A percentile compares a stretch with the other conserved stretches of the same genome.
Conservation (phyloP, 805 yeast species). For the Monosporozyma aerobia region DNA sequence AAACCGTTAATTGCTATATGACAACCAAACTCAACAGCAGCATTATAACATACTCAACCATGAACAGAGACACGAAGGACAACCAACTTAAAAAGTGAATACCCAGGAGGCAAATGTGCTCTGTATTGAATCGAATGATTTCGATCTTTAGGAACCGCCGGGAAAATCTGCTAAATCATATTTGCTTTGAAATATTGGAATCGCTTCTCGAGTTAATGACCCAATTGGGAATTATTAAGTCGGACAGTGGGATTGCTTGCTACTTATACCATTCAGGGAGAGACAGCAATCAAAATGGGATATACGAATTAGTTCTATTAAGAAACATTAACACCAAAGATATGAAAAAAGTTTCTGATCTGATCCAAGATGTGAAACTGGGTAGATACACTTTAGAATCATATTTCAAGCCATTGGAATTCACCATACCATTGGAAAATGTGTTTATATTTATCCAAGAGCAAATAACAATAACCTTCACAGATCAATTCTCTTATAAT, state of each 20-base stretch:
- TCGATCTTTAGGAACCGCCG: conserved; percentile 34
- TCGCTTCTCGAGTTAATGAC: conserved; percentile 55
- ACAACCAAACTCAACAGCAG: no score
- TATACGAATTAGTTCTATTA: conserved; percentile 43
- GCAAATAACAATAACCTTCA: no score
- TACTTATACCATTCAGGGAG: conserved; percentile 45
- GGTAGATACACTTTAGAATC: no score
- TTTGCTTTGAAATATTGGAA: conserved; percentile 43
- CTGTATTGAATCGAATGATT: conserved; percentile 47
- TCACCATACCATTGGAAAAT: no score
- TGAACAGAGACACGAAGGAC: no score
- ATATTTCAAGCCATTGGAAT: no score
- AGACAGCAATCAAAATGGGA: conserved; percentile 33
- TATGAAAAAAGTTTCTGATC: no score
- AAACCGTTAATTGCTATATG: no score
- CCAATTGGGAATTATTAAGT: conserved; percentile 53
- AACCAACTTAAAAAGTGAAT: conserved; percentile 26
- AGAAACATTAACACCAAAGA: conserved; percentile 49
- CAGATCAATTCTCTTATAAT: no score
- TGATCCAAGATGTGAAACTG: no score
- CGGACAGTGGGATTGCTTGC: conserved; percentile 69
- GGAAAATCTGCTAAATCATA: conserved; percentile 30
- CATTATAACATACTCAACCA: no score
- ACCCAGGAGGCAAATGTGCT: conserved; percentile 57
- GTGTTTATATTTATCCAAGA: no score